Conservation (phyloP, 805 yeast genomes). For the Wickerhamomyces queroliae region DNA sequence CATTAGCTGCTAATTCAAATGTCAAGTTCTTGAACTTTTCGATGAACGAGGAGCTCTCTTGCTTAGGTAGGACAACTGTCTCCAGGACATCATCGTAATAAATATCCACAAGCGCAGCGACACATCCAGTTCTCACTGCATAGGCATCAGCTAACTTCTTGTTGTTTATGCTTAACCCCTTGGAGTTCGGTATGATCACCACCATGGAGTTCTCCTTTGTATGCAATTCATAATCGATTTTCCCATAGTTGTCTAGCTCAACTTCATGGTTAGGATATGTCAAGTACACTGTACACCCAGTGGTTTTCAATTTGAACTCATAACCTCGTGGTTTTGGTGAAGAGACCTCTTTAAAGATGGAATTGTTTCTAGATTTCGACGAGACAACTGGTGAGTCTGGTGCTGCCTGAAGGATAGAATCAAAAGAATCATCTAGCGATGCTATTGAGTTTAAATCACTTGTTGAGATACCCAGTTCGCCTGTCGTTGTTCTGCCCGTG, state of each 20-base stretch:
- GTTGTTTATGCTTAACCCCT: constrained; percentile 18
- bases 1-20: constrained; percentile 12
- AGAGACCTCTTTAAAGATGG: constrained; percentile 11
- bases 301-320: constrained; percentile 10
- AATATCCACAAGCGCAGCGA: constrained; percentile 18
- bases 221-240: constrained; percentile 17
- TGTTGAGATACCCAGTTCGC: not conserved
- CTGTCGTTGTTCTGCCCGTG: constrained; percentile 1
- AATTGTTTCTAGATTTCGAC: constrained; percentile 11
- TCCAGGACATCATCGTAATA: constrained; percentile 17
- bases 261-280: constrained; percentile 17
- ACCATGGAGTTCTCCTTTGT: constrained; percentile 22
- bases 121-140: constrained; percentile 22
- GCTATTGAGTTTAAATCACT: not conserved
- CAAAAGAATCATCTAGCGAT: constrained; percentile 15
- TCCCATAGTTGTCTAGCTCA: constrained; percentile 19
- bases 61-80: constrained; percentile 1
- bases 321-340: constrained; percentile 18
- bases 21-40: constrained; percentile 14
- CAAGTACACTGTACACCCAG: constrained; percentile 16
- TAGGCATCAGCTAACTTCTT: constrained; percentile 22
- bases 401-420: no score
- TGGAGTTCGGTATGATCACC: constrained; percentile 19
- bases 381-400: constrained; percentile 9
- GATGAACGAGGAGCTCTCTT: constrained; percentile 7